Percentiles rank a stretch among this genome's conserved stretches.
phyloP scores from a whole-genome alignment of 2,329 filamentous ascomycete genomes.

The Trichoderma sp. region DNA sequence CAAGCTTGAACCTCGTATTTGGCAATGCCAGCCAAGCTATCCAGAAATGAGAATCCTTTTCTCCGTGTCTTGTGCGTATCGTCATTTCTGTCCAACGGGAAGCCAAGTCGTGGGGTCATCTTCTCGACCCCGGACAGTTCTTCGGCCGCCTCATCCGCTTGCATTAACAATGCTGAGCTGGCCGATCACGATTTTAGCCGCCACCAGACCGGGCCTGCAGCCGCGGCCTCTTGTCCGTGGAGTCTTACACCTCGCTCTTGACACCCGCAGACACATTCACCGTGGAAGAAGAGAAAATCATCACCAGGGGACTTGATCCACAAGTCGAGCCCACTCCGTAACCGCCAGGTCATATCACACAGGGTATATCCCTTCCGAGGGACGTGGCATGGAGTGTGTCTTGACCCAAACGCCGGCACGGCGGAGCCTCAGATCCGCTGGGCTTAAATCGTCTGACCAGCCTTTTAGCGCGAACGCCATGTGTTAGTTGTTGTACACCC shows the following conservation, averaged over 20 bases:
- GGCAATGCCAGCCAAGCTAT: background rate
- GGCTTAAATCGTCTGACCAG: constrained; percentile 15
- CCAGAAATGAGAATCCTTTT: background rate
- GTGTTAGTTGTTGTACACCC: constrained; percentile 18
- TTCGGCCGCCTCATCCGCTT: constrained; percentile 10
- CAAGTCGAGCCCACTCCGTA: background rate
- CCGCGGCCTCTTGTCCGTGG: background rate
- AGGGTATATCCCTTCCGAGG: constrained; percentile 12
- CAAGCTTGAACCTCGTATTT: background rate
- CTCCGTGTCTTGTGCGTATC: background rate
- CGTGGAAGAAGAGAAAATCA: background rate
- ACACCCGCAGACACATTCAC: background rate
- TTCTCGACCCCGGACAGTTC: constrained; percentile 6
- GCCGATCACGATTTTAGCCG: constrained; percentile 6
- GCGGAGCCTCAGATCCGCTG: constrained; percentile 24
- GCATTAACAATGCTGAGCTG: constrained; percentile 24
- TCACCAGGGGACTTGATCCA: constrained; percentile 1
- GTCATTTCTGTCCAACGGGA: background rate
- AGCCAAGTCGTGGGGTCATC: background rate
- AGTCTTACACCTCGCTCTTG: background rate
- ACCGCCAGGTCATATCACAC: constrained; percentile 10
- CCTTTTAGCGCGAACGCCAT: constrained; percentile 26
- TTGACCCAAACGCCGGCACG: constrained; percentile 8
- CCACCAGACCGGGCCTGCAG: background rate
- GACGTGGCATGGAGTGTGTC: constrained; percentile 4